These are phyloP conservation scores for Bertia moriformis DNA, from an alignment of 2,329 filamentous ascomycete species.

Conservation along the genomic window DNA sequence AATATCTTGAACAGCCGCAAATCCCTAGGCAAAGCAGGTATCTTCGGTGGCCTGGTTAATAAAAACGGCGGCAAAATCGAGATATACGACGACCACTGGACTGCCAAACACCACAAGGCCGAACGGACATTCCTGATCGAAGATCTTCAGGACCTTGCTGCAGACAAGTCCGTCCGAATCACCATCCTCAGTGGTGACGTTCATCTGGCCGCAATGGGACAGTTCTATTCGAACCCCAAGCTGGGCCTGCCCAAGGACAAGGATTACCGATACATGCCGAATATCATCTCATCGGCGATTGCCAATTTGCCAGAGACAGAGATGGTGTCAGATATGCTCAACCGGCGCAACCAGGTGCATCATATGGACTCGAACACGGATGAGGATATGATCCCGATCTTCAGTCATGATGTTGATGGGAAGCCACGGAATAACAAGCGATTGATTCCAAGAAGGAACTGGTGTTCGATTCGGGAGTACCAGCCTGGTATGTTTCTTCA, in stretches of 20 bases:
- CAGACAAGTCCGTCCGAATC: slow-evolving; percentile 78
- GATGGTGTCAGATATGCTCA: slow-evolving; percentile 77
- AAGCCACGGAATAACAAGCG: slow-evolving; percentile 83
- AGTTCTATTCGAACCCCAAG: slow-evolving; percentile 88
- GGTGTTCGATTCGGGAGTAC: slow-evolving; percentile 84
- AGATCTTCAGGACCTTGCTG: slow-evolving; percentile 83
- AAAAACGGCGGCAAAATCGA: slow-evolving; percentile 85
- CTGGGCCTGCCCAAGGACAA: slow-evolving; percentile 67
- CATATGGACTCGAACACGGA: slow-evolving; percentile 67
- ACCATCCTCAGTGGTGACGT: slow-evolving; percentile 82
- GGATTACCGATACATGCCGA: slow-evolving; percentile 94
- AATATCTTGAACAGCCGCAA: slow-evolving; percentile 61
- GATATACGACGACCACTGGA: slow-evolving; percentile 94
- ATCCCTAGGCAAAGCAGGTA: slow-evolving; percentile 65
- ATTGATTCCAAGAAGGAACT: slow-evolving; percentile 79
- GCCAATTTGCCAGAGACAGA: slow-evolving; percentile 82
- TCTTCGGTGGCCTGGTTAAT: slow-evolving; percentile 70
- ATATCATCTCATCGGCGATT: slow-evolving; percentile 85
- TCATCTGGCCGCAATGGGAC: slow-evolving; percentile 78
- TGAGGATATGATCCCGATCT: slow-evolving; percentile 91
- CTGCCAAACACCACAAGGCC: slow-evolving; percentile 80
- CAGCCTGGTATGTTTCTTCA: slow-evolving; percentile 43
- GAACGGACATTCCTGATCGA: slow-evolving; percentile 79
- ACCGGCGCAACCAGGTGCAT: slow-evolving; percentile 76
- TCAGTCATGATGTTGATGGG: slow-evolving; percentile 75